Base-by-base conservation (phyloP, 306 rosid genomes). In the Medicago lupulina region DNA sequence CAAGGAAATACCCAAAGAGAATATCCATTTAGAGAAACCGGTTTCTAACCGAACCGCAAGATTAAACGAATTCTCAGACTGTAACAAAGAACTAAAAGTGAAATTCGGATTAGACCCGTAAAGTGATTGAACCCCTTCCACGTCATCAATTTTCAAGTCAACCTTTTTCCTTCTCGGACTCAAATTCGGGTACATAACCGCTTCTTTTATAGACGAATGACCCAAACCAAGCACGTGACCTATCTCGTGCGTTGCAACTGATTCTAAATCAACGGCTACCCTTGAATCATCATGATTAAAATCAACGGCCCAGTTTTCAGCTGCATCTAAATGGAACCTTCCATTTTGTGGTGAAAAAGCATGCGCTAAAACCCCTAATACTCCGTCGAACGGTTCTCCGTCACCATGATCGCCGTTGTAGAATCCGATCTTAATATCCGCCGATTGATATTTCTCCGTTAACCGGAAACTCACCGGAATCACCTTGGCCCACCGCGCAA, bases 181-280 rank as follows among this genome's bases (percentile, higher is more conserved):
- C 67, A 95, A 44, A 51, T 90, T 90, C 14, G 99, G 98, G 77
- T 90, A 95, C 99, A 95, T 95, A 16, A 95, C 87, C 2, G 99
- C 97, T 38, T 87, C 97, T 61, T 83, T 88, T 25, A 89, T 93
- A 43, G 92, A 77, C 0, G 97, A 41, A 76, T 95, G 99, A 25
- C 86, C 98, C 80, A 95, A 28, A 15, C 99, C 99, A 18, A 95
- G 93, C 50, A 95, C 77, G 76, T 95, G 99, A 57, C 99, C 99
- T 2, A 95, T 95, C 96, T 95, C 99, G 74, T 95, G 99, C 38
- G 97, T 95, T 4, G 83, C 97, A 65, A 95, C 99, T 10, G 99
- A 95, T 76, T 95, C 99, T 81, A 95, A 74, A 86, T 95, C 97
- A 78, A 95, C 86, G 49, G 99, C 99, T 36, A 83, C 91, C 76